These are phyloP conservation scores for Carpinus viminea DNA, from an alignment of 306 rosid species.

Conservation along the genomic window DNA sequence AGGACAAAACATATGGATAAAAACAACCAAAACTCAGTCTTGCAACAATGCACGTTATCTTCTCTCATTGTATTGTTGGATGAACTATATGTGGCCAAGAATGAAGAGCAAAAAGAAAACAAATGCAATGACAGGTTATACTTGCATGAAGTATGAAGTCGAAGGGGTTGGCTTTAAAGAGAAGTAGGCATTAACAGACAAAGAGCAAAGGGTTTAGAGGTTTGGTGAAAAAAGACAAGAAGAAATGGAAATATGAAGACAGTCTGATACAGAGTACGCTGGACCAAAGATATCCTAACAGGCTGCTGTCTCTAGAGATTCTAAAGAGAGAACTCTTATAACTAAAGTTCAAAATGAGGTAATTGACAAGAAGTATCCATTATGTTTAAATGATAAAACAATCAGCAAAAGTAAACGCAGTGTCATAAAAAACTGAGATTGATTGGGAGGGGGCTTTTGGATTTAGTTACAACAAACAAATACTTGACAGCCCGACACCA, in stretches of 20 bases:
- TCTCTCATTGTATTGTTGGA: conserved; percentile 32
- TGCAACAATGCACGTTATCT: conserved; percentile 48
- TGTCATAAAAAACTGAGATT: background rate
- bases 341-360: background rate
- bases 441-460: background rate
- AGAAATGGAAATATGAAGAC: background rate
- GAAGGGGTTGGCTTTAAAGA: conserved; percentile 13
- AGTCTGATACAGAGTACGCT: conserved; percentile 20
- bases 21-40: conserved; percentile 51
- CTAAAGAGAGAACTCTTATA: background rate
- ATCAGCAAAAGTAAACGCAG: background rate
- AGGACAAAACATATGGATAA: conserved; percentile 37
- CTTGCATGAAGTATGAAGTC: conserved; percentile 3
- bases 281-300: background rate
- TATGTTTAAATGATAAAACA: conserved; percentile 1
- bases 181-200: background rate
- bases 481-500: background rate
- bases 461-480: background rate
- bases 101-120: background rate
- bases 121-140: background rate
- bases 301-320: conserved; percentile 1
- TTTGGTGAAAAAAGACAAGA: conserved; percentile 18
- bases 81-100: background rate
- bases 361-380: background rate
- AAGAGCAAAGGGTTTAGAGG: background rate